Base-by-base conservation (phyloP, 768 basidiomycete genomes). In the Collybia mongolica region DNA sequence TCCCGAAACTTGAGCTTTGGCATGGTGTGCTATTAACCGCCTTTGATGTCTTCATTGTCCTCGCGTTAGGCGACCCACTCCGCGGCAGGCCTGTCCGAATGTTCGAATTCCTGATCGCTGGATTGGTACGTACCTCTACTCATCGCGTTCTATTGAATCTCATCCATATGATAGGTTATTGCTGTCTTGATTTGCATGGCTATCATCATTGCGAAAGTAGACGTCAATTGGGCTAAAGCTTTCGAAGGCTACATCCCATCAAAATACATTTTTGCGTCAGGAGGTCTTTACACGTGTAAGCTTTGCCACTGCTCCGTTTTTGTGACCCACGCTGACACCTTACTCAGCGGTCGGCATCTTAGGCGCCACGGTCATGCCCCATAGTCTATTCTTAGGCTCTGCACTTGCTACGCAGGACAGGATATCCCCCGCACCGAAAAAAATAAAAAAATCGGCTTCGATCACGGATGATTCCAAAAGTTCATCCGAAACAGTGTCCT, bases 321-420 rank as follows among this genome's bases (percentile, higher is more conserved):
- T 26, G 32, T 32, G 11, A 32, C 5, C 32, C 32, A 32, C 11
- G 32, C 32, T 32, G 32, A 32, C 32, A 32, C 32, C 9, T 41
- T 22, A 26, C 51, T 37, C 53, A 84, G 83, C 84, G 24, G 81
- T 88, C 47, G 88, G 88, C 32, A 84, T 91, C 44, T 61, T 89
- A 1, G 86, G 88, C 24, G 91, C 92, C 1, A 97, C 92, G 2
- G 86, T 93, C 52, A 95, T 95, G 93, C 93, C 93, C 0, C 93
- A 95, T 65, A 87, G 86, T 52, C 74, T 97, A n/a, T 93, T 90
- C 72, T 75, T 97, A 14, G 94, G 93, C 5, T 92, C 90, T 2
- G 81, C 83, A 24, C 80, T 97, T 4, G 86, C 92, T 2, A 93
- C 90, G 0, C 89, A 93, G 62, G 86, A 93, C 50, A 74, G 93